Conservation (phyloP, 345 rosid genomes). For the Reutealis trisperma region DNA sequence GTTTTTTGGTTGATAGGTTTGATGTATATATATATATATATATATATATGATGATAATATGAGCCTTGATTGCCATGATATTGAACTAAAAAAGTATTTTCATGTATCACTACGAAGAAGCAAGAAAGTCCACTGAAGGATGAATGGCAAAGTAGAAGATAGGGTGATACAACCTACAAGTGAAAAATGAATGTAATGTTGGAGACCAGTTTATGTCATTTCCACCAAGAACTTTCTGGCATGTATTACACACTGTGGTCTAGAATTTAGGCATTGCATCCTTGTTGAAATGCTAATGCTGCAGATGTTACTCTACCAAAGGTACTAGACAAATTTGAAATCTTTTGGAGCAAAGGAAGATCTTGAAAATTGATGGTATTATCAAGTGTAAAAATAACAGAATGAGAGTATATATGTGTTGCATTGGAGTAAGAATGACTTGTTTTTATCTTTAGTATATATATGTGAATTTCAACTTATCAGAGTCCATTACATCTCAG, state of each 20-base stretch:
- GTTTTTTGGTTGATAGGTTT: not conserved
- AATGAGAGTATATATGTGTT: not conserved
- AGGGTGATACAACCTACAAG: not conserved
- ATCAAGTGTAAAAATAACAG: not conserved
- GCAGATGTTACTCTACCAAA: not conserved
- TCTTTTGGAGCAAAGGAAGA: not conserved
- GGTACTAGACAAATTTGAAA: not conserved
- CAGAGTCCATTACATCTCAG: not conserved
- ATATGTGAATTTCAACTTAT: not conserved
- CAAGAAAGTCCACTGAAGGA: not conserved
- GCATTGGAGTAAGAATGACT: not conserved
- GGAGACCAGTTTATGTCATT: not conserved
- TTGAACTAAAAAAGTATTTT: not conserved
- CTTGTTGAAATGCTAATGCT: not conserved
- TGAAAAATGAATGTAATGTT: no score
- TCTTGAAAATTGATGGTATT: not conserved
- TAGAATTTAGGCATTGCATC: not conserved
- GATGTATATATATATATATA: no score
- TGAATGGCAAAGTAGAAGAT: no score
- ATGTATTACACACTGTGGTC: no score
- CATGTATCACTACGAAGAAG: not conserved
- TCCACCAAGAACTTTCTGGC: not conserved
- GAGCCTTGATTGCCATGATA: not conserved
- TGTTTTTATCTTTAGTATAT: no score
- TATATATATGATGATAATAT: not conserved